Evolutionary conservation across 2,329 filamentous ascomycete genomes (phyloP), one percentile per base, ranked within the genome.

Genomic region (Fusarium hainanense): DNA sequence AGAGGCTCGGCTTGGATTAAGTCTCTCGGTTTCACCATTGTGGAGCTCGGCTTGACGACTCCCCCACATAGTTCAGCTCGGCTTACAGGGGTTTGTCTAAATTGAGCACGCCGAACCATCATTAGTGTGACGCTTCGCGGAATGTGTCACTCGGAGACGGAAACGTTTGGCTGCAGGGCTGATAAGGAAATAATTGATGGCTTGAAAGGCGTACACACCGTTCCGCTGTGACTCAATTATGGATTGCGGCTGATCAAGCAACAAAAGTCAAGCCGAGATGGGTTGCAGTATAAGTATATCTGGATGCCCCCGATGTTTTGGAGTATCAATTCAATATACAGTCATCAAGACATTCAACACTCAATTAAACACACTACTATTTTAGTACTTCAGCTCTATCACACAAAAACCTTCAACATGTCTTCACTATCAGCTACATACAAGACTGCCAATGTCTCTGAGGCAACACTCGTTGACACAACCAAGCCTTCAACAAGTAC

Each of bases 391-490:
- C 16, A 54, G 23, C 27, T 46, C 11, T 13, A 41, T 13, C 1
- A 7, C 2, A 32, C 16, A 42, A 20, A 52, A 9, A 27, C 37
- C 50, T 37, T 41, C 54, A 43, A 23, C 50, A 75, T 74, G 73
- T 67, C 73, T 42, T 61, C 64, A 44, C 62, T 54, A 56, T 67
- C 72, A 43, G 44, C 62, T 30, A 55, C 71, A 43, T 75, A 74
- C 48, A 58, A 48, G 40, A 52, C 54, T 20, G 34, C 68, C 46
- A 75, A 74, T 52, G 57, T 69, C 51, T 75, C 73, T 2, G 73
- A 75, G 23, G 58, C 63, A 37, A 75, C 73, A 18, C 73, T 75
- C 16, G 71, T 75, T 42, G 70, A 67, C 52, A 47, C 67, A 28
- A 55, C 66, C 32, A 73, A 66, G 49, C 41, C 49, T 49, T 47